Conservation (phyloP, 225 moss, liverwort and hornwort genomes). For the Physcomitrellopsis africana region DNA sequence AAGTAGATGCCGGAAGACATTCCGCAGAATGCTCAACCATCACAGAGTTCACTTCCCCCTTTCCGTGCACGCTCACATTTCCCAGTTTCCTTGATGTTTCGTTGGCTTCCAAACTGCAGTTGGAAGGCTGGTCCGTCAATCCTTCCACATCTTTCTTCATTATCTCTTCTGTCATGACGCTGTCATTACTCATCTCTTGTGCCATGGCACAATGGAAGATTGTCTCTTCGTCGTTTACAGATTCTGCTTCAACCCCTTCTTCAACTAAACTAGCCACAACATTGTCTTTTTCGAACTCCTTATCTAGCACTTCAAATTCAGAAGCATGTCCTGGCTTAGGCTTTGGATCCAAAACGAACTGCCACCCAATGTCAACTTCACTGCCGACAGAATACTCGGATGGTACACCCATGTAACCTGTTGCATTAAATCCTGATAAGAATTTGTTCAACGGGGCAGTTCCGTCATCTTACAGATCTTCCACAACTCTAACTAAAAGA, state of each 20-base stretch:
- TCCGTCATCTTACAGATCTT: constrained; percentile 3
- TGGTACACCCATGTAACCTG: constrained; percentile 58
- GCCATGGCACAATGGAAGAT: not conserved
- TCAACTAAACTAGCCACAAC: constrained; percentile 38
- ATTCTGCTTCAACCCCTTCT: constrained; percentile 32
- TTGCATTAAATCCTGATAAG: constrained; percentile 18
- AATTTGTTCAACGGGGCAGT: constrained; percentile 1
- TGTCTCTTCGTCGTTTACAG: constrained; percentile 23
- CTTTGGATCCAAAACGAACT: constrained; percentile 82
- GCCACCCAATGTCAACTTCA: constrained; percentile 89
- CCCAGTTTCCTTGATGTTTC: constrained; percentile 21
- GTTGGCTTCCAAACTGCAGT: constrained; percentile 29
- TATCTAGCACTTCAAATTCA: constrained; percentile 35
- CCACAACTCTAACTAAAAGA: constrained; percentile 15
- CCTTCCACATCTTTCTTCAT: constrained; percentile 51
- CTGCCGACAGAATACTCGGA: constrained; percentile 63
- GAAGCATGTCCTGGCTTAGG: constrained; percentile 53
- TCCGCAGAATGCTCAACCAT: constrained; percentile 30
- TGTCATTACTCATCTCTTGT: constrained; percentile 4
- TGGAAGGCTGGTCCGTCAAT: constrained; percentile 30
- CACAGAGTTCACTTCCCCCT: constrained; percentile 37
- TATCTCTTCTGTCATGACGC: constrained; percentile 44
- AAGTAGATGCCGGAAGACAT: constrained; percentile 27
- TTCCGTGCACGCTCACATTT: constrained; percentile 30
- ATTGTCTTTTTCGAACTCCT: constrained; percentile 37